These are phyloP conservation scores for Melampsora americana DNA, from an alignment of 1,284 basidiomycete species.

Conservation along the genomic window DNA sequence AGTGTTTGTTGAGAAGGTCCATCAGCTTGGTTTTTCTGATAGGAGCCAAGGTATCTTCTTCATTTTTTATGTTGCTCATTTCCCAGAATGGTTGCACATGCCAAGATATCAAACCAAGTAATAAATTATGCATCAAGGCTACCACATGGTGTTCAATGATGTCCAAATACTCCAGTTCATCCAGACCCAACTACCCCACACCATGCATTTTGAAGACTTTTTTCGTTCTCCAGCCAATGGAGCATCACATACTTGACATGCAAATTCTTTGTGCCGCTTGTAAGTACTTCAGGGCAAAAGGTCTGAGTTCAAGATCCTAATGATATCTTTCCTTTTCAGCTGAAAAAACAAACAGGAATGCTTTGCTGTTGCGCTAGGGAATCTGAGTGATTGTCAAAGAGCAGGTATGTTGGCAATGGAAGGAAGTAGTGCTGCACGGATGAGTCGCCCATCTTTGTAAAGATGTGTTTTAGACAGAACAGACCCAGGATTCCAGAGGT, in stretches of 20 bases:
- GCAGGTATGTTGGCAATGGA: too few relatives aligned
- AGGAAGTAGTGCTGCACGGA: too few relatives aligned
- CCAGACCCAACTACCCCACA: not conserved
- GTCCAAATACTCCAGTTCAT: not conserved
- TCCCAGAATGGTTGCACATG: not conserved
- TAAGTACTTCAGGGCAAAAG: too few relatives aligned
- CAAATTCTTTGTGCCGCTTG: not conserved
- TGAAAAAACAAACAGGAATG: too few relatives aligned
- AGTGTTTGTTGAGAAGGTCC: not conserved
- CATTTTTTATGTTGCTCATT: not conserved
- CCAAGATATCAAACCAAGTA: not conserved
- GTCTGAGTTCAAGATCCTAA: too few relatives aligned
- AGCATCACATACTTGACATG: not conserved
- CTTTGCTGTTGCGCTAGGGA: conserved; percentile 45
- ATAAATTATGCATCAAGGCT: not conserved
- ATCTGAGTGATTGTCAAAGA: too few relatives aligned
- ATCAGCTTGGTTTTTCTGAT: not conserved
- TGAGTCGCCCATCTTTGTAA: too few relatives aligned
- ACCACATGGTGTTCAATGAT: not conserved
- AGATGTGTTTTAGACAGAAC: too few relatives aligned
- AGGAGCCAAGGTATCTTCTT: not conserved
- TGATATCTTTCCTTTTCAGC: too few relatives aligned
- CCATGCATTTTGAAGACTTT: not conserved
- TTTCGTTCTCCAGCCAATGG: not conserved
- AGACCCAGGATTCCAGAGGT: too few relatives aligned